These are phyloP conservation scores for Strigomonas culicis DNA, from an alignment of 208 protist species.

Conservation along the genomic window DNA sequence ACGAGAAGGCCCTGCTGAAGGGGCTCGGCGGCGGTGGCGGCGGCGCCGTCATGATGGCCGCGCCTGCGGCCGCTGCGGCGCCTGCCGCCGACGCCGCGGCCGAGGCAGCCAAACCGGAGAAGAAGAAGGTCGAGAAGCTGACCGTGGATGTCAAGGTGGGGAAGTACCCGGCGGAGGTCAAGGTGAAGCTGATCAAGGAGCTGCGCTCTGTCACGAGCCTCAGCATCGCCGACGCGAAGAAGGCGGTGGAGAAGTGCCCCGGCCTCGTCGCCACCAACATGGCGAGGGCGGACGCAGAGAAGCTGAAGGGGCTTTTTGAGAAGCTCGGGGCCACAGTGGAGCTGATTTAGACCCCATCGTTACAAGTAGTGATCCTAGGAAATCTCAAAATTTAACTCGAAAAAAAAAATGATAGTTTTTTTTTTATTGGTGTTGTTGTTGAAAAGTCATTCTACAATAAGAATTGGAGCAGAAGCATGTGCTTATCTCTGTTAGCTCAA, in stretches of 20 bases:
- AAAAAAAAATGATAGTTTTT: not conserved
- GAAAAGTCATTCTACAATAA: conserved; percentile 2
- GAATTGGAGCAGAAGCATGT: no score
- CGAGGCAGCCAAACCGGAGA: conserved; percentile 69
- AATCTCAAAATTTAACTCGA: no score
- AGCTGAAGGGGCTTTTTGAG: conserved; percentile 86
- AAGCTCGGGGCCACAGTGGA: conserved; percentile 88
- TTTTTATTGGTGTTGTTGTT: conserved; percentile 11
- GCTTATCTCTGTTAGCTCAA: not conserved
- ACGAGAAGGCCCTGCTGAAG: conserved; percentile 85
- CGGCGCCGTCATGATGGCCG: conserved; percentile 26
- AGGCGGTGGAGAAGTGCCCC: conserved; percentile 87
- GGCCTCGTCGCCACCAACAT: conserved; percentile 88
- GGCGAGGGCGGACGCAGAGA: conserved; percentile 83
- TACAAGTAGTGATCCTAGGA: not conserved
- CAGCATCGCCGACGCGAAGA: conserved; percentile 86
- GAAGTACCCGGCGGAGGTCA: conserved; percentile 80
- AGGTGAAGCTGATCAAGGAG: conserved; percentile 92
- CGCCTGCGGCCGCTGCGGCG: conserved; percentile 25
- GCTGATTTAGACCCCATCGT: conserved; percentile 61
- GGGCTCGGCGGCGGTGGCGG: conserved; percentile 80
- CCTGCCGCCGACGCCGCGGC: conserved; percentile 26
- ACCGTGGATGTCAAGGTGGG: conserved; percentile 87
- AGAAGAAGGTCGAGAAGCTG: conserved; percentile 90
- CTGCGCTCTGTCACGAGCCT: conserved; percentile 82